Evolutionary conservation across 1,139 yeast species (phyloP), one percentile per base, ranked within the genome.

Genomic region (Suhomyces yuchorum): DNA sequence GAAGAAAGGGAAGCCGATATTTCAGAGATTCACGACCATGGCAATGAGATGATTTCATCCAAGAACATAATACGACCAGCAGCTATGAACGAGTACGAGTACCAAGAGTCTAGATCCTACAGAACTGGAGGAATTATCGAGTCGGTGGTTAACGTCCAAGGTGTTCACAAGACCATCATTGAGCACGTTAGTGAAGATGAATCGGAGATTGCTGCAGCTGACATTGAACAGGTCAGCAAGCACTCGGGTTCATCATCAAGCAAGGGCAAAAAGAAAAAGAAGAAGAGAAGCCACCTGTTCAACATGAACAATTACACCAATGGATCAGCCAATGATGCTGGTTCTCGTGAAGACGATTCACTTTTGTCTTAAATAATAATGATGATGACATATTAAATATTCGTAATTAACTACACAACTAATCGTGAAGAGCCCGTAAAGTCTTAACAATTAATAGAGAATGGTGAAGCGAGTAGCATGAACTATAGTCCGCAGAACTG

Each of bases 121-220:
- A 61, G 79, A 41, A 78, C 87, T 4, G 87, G 90, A 38, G 93
- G 96, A 3, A 85, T 90, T 49, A 81, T 88, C 51, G 97, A 91
- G 66, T 83, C 88, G 38, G 85, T 90, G n/a, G 82, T 90, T 33
- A 87, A 86, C 48, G 88, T 87, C 20, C 84, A 85, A 58, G 97
- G 97, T 46, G 89, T 89, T 15, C 85, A 83, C 58, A 91, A 91
- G 71, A 89, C 96, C 6, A 87, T 91, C 53, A 90, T 91, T 61
- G 92, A 85, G 59, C 82, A 80, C 55, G 75, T 73, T 11, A 68
- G 73, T 53, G 80, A 75, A 46, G 78, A 74, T 35, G 63, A 56
- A 40, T 43, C 52, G n/a, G 55, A 53, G 14, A 6, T 14, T 23
- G 36, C 38, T 6, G 34, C 28, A 11, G 28, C 28, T 32, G 54